phyloP scores from a whole-genome alignment of 2,329 filamentous ascomycete species.

The Hypoxylon sp. region DNA sequence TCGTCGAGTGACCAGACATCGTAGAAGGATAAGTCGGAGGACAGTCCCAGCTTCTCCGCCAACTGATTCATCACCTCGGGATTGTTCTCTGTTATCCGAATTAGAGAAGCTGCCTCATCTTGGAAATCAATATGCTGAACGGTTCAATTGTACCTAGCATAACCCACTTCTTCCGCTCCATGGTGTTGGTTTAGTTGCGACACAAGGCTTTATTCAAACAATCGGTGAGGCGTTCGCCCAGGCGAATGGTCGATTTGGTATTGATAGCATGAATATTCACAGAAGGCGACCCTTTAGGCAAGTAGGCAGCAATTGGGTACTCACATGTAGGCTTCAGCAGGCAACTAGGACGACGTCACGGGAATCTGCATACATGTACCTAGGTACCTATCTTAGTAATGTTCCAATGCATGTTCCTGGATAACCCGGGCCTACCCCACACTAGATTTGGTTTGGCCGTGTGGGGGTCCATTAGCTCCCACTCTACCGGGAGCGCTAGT shows the following conservation, averaged over 20 bases:
- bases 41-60: constrained; percentile 79
- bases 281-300: neutral
- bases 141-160: constrained; percentile 35
- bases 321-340: constrained; percentile 2
- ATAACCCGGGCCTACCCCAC: constrained; percentile 9
- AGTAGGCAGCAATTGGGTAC: neutral
- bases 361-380: neutral
- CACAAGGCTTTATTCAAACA: neutral
- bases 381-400: neutral
- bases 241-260: neutral
- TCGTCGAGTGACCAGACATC: constrained; percentile 88
- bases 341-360: constrained; percentile 22
- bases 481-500: constrained; percentile 11
- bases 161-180: constrained; percentile 41
- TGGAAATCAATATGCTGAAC: neutral
- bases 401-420: neutral
- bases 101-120: constrained; percentile 7
- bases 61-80: constrained; percentile 84
- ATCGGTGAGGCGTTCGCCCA: neutral
- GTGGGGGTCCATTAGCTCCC: constrained; percentile 9
- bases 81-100: constrained; percentile 66
- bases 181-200: constrained; percentile 4
- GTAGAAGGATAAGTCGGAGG: constrained; percentile 78
- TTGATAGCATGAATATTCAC: neutral
- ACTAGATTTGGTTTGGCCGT: neutral